A percentile compares a stretch with the other conserved stretches of the same genome.
Conservation (phyloP, 2,329 filamentous ascomycete species). For the Cadophora gregata region DNA sequence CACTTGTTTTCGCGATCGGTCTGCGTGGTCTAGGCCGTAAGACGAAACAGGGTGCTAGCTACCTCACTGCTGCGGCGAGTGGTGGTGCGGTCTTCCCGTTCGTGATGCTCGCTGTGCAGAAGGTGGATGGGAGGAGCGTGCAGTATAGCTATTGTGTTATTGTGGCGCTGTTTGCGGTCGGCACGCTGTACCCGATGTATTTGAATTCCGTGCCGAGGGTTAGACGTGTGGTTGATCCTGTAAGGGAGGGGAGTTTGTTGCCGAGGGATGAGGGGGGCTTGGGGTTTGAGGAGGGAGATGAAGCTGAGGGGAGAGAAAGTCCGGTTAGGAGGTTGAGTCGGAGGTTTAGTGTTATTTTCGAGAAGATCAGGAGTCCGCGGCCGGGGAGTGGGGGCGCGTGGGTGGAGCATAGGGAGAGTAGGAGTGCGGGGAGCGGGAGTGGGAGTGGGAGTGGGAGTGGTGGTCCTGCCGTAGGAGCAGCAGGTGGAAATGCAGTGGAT, state of each 20-base stretch:
- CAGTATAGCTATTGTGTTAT: slow-evolving; percentile 40
- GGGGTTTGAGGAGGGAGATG: neutral
- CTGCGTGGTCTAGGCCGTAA: slow-evolving; percentile 81
- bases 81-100: slow-evolving; percentile 42
- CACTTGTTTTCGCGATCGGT: slow-evolving; percentile 79
- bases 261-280: neutral
- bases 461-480: no score
- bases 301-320: slow-evolving; percentile 8
- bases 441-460: neutral
- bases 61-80: slow-evolving; percentile 60
- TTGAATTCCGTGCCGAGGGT: slow-evolving; percentile 35
- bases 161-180: slow-evolving; percentile 37
- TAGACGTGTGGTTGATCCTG: slow-evolving; percentile 38
- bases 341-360: slow-evolving; percentile 27
- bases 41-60: slow-evolving; percentile 79
- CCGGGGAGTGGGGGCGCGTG: slow-evolving; percentile 25
- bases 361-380: slow-evolving; percentile 28
- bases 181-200: slow-evolving; percentile 39
- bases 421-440: neutral
- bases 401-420: slow-evolving; percentile 23
- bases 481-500: neutral
- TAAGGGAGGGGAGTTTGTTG: neutral
- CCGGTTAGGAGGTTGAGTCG: slow-evolving; percentile 29
- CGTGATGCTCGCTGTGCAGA: slow-evolving; percentile 39
- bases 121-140: slow-evolving; percentile 22